Evolutionary conservation across 176 grass and related monocot species (phyloP).

Genomic region (Puya raimondii): DNA sequence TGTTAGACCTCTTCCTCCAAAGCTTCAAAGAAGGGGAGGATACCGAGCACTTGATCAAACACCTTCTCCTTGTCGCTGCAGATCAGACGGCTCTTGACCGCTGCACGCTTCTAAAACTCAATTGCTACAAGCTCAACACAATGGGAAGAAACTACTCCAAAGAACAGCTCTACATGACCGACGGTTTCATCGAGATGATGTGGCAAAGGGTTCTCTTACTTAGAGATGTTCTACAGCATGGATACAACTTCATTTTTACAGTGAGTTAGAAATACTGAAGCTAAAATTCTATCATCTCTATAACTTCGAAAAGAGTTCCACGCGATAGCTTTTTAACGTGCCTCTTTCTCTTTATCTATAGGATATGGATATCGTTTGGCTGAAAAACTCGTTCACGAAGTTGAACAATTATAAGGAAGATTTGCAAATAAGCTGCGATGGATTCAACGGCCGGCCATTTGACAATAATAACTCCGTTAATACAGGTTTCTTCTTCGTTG

Average conservation of each 20-base stretch:
- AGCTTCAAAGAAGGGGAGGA: conserved; percentile 48
- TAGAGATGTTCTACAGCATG: conserved; percentile 45
- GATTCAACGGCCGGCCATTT: conserved; percentile 21
- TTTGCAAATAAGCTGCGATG: conserved; percentile 30
- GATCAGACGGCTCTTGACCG: conserved; percentile 30
- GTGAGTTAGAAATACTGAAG: conserved; percentile 9
- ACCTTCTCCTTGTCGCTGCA: conserved; percentile 53
- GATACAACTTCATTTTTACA: conserved; percentile 76
- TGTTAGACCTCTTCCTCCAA: conserved; percentile 60
- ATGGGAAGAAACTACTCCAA: conserved; percentile 34
- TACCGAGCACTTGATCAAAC: conserved; percentile 36
- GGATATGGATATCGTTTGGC: conserved; percentile 46
- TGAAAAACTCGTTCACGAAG: conserved; percentile 31
- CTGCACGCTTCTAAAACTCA: conserved; percentile 34
- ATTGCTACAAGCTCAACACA: conserved; percentile 19
- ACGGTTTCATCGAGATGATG: conserved; percentile 64
- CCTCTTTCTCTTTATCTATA: conserved; percentile 12
- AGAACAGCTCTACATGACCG: conserved; percentile 48
- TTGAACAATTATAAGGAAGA: conserved; percentile 25
- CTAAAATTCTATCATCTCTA: background rate
- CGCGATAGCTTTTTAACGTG: background rate
- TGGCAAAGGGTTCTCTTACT: conserved; percentile 53
- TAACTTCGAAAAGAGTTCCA: background rate
- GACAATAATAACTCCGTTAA: conserved; percentile 23
- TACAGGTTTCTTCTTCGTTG: conserved; percentile 32